phyloP scores from a whole-genome alignment of 2,329 filamentous ascomycete genomes.

The Fusarium sp. region DNA sequence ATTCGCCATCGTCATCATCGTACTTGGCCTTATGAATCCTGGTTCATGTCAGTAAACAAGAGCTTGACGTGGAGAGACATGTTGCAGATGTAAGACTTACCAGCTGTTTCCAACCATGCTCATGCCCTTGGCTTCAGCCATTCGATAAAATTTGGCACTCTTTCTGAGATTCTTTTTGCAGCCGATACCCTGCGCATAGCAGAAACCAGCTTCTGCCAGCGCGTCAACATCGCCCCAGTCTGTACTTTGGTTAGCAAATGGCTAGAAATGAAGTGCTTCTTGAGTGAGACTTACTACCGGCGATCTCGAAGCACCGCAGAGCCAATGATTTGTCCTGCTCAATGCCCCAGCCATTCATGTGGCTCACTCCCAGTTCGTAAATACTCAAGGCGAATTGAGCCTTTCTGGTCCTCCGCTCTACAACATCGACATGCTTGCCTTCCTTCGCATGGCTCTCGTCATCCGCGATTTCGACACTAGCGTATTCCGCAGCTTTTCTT shows the following conservation, averaged over 20 bases:
- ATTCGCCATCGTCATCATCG: slow-evolving; percentile 76
- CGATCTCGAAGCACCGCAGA: slow-evolving; percentile 95
- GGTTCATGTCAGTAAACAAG: slow-evolving; percentile 17
- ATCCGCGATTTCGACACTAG: slow-evolving; percentile 84
- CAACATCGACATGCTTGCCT: slow-evolving; percentile 72
- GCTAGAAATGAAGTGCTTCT: not conserved
- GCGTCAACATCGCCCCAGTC: slow-evolving; percentile 96
- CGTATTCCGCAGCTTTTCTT: slow-evolving; percentile 87
- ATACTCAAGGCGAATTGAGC: slow-evolving; percentile 96
- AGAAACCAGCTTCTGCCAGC: slow-evolving; percentile 93
- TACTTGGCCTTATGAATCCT: slow-evolving; percentile 99
- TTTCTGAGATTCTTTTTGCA: slow-evolving; percentile 98
- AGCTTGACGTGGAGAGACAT: not conserved
- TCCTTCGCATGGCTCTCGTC: slow-evolving; percentile 77
- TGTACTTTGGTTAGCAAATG: slow-evolving; percentile 52
- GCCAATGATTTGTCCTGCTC: slow-evolving; percentile 91
- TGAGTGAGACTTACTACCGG: slow-evolving; percentile 72
- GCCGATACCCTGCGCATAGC: slow-evolving; percentile 92
- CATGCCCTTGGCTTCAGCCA: slow-evolving; percentile 92
- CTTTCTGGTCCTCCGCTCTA: slow-evolving; percentile 84
- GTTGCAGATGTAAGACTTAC: slow-evolving; percentile 66
- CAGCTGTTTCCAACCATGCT: slow-evolving; percentile 99
- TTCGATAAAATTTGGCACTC: slow-evolving; percentile 89
- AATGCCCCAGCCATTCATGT: slow-evolving; percentile 98
- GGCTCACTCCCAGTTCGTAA: slow-evolving; percentile 95